phyloP scores from a whole-genome alignment of 768 basidiomycete species.

The Lentinula boryana region DNA sequence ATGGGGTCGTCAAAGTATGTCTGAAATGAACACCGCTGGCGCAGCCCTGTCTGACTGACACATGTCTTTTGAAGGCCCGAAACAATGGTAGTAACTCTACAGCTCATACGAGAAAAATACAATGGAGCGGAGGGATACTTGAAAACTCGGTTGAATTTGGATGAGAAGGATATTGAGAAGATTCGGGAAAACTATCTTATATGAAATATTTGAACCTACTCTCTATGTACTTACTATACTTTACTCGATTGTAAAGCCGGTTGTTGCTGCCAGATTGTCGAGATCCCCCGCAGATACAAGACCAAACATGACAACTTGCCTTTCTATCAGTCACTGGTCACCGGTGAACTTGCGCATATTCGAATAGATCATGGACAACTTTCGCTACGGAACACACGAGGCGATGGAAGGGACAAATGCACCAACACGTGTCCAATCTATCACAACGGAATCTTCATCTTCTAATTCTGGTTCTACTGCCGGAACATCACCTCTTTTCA shows the following conservation, averaged over 20 bases:
- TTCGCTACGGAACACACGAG: not conserved
- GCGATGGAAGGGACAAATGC: not conserved
- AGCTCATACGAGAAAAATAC: slow-evolving; percentile 26
- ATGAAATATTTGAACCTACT: not conserved
- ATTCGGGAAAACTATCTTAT: slow-evolving; percentile 2
- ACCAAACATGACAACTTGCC: no score
- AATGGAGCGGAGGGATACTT: slow-evolving; percentile 31
- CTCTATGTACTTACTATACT: no score
- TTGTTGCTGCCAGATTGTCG: no score
- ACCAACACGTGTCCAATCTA: not conserved
- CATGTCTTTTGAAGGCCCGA: slow-evolving; percentile 22
- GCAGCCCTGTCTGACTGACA: not conserved
- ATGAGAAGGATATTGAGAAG: slow-evolving; percentile 21
- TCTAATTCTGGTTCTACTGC: not conserved
- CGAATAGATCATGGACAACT: not conserved
- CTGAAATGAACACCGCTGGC: not conserved
- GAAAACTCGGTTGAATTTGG: slow-evolving; percentile 21
- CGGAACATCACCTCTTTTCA: not conserved
- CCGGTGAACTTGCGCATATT: no score
- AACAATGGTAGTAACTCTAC: slow-evolving; percentile 26
- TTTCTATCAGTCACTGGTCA: no score
- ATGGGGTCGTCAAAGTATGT: slow-evolving; percentile 28
- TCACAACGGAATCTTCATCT: not conserved
- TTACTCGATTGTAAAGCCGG: no score
- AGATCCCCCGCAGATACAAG: no score